Evolutionary conservation across 2,329 filamentous ascomycete species (phyloP).

Genomic region (Aspergillus quadrilineatus): DNA sequence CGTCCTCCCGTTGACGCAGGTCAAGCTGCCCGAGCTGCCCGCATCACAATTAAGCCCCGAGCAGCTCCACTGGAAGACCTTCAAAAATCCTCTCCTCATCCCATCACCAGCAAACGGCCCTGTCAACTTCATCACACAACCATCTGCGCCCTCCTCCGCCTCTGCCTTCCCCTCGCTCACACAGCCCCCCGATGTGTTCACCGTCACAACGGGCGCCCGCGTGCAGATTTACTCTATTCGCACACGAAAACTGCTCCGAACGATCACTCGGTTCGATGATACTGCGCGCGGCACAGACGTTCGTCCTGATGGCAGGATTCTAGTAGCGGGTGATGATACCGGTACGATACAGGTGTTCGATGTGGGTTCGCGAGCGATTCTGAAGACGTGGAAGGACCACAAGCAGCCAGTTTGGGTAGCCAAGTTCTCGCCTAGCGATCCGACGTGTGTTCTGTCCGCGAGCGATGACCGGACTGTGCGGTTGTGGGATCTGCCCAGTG

Average conservation of each 20-base stretch:
- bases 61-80: constrained; percentile 93
- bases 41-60: constrained; percentile 77
- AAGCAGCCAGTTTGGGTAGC: constrained; percentile 92
- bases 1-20: constrained; percentile 73
- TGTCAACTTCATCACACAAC: constrained; percentile 85
- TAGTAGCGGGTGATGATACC: constrained; percentile 87
- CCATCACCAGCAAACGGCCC: constrained; percentile 87
- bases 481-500: constrained; percentile 87
- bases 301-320: constrained; percentile 79
- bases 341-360: constrained; percentile 96
- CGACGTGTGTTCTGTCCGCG: constrained; percentile 82
- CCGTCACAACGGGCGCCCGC: constrained; percentile 88
- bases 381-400: constrained; percentile 94
- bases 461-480: constrained; percentile 92
- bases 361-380: constrained; percentile 79
- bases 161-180: constrained; percentile 44
- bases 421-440: constrained; percentile 83
- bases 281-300: constrained; percentile 88
- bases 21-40: constrained; percentile 81
- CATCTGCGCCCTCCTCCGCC: constrained; percentile 48
- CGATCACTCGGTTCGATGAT: constrained; percentile 89
- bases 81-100: constrained; percentile 86
- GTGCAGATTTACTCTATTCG: constrained; percentile 92
- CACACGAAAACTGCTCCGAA: constrained; percentile 88
- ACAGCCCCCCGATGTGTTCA: constrained; percentile 64